These are phyloP conservation scores for Thielaviopsis punctulata DNA, from an alignment of 2,329 filamentous ascomycete genomes.

Conservation along the genomic window DNA sequence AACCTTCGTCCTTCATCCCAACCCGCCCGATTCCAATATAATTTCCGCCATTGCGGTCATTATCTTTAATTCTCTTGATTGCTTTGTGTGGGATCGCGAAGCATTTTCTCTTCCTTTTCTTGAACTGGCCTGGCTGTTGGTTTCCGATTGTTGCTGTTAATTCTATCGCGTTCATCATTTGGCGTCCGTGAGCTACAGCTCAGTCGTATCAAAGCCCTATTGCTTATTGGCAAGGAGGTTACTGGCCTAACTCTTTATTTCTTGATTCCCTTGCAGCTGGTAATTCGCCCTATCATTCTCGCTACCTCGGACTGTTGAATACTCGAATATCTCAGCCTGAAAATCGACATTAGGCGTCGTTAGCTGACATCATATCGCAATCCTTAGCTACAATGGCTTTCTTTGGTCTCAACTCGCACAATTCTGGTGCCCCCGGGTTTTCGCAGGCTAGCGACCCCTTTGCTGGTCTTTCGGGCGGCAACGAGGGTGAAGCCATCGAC, in stretches of 20 bases:
- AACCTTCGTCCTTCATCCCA: neutral
- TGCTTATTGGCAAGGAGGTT: neutral
- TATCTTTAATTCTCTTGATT: neutral
- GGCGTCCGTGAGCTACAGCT: neutral
- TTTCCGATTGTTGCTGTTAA: neutral
- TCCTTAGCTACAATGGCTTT: conserved; percentile 54
- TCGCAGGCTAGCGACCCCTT: conserved; percentile 74
- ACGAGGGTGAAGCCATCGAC: conserved; percentile 43
- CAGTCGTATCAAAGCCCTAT: neutral
- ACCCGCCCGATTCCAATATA: neutral
- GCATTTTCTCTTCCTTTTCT: neutral
- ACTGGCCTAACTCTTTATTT: neutral
- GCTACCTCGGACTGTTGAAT: neutral
- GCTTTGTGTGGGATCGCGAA: neutral
- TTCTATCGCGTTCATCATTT: neutral
- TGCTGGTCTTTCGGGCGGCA: conserved; percentile 53
- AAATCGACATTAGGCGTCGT: too few species aligned
- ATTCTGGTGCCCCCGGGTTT: conserved; percentile 59
- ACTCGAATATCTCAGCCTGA: neutral
- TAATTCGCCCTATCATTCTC: neutral
- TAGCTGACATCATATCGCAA: neutral
- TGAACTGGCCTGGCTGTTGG: neutral
- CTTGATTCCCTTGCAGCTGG: neutral
- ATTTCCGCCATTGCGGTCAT: neutral
- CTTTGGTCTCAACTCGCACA: conserved; percentile 61